A percentile compares a stretch with the other conserved stretches of the same genome.
phyloP scores from a whole-genome alignment of 75 land plant genomes.

The Isoetes taiwanensis region DNA sequence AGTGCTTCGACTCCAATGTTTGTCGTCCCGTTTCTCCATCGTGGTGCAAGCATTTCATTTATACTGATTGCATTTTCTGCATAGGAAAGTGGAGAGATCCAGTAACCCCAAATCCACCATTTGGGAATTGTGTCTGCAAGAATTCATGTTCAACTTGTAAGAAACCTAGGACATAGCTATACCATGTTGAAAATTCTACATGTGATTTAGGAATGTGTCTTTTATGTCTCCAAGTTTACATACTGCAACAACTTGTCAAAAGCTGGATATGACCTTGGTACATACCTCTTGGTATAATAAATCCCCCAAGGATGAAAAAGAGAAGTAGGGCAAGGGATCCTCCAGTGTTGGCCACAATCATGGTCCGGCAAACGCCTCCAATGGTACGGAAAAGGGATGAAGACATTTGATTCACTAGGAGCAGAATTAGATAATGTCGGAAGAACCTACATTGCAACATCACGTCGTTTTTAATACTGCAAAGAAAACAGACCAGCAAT shows the following conservation, averaged over 20 bases:
- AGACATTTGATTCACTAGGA: constrained; percentile 17
- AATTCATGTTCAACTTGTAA: too few relatives aligned
- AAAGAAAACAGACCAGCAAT: too few relatives aligned
- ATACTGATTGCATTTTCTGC: background rate
- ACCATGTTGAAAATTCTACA: too few relatives aligned
- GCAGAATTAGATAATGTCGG: constrained; percentile 15
- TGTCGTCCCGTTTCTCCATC: background rate
- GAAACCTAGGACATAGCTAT: too few relatives aligned
- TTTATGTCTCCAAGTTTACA: too few relatives aligned
- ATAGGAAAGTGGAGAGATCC: constrained; percentile 8
- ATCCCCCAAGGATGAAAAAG: constrained; percentile 34
- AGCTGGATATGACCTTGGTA: too few relatives aligned
- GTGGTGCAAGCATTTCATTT: constrained; percentile 7
- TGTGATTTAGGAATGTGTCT: too few relatives aligned
- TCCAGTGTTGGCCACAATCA: constrained; percentile 13
- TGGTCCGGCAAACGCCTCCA: constrained; percentile 20
- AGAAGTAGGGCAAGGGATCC: constrained; percentile 17
- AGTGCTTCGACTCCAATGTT: background rate
- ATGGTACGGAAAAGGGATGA: constrained; percentile 21
- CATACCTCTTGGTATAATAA: constrained; percentile 37
- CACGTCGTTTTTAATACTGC: too few relatives aligned
- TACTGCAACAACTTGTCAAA: too few relatives aligned
- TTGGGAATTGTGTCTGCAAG: too few relatives aligned
- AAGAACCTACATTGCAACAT: too few relatives aligned
- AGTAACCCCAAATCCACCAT: constrained; percentile 13